Base-by-base conservation (phyloP, 2,329 filamentous ascomycete species). In the Scedosporium minutisporum region DNA sequence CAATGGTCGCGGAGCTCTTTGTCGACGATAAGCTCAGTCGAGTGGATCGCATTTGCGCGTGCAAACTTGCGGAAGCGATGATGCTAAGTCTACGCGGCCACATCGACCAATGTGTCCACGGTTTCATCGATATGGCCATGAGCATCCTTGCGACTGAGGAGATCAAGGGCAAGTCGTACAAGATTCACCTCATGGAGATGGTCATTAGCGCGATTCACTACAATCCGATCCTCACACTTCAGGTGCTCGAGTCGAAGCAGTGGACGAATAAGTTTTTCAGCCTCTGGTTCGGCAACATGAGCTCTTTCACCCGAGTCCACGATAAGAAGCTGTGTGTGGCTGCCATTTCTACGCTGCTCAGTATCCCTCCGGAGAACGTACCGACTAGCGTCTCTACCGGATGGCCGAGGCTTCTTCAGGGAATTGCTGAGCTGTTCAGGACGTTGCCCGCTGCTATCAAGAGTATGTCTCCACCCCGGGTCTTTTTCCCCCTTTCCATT, bases 181-280 rank as follows among this genome's bases (percentile, higher is more conserved):
- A 91, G 70, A 93, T 97, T 62, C 93, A 99, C 74, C 78, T 99
- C 55, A 96, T 99, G 90, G 95, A 99, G 78, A 96, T 99, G 87
- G 87, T 99, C 64, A 96, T 99, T 80, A 97, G 97, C 76, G 87
- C 90, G 62, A 92, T 97, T 69, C 96, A 97, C 81, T 99, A 99
- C 81, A 97, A 96, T 78, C 93, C 95, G 1, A 77, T 88, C 55
- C 81, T 97, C 64, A 84, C 92, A 25, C 83, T 99, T 23, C 88
- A 92, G 65, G 86, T 96, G 44, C 83, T 99, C n/a, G 95, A 99
- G 77, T 78, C 82, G 61, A 93, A 96, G 70, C 88, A 86, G 65
- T 97, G 93, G 93, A 97, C 95, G 6, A 97, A 97, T 77, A 96
- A 96, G 72, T 99, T 99, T 79, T 99, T 99, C 80, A 96, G 91